phyloP scores from a whole-genome alignment of 164 flowering plant genomes.

The Chloranthus sessilifolius region DNA sequence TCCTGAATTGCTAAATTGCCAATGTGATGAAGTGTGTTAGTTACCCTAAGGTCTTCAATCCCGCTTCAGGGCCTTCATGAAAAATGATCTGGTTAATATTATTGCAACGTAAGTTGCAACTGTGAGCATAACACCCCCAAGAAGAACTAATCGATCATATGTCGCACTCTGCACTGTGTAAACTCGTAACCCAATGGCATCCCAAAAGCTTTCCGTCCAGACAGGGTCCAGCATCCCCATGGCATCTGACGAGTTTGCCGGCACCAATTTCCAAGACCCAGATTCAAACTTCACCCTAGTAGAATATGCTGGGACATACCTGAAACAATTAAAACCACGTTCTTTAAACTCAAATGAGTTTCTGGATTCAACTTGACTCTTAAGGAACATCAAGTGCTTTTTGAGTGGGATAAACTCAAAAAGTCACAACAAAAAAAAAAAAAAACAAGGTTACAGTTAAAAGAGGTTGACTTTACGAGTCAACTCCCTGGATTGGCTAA shows the following conservation, averaged over 20 bases:
- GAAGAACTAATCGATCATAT: constrained; percentile 52
- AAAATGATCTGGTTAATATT: constrained; percentile 31
- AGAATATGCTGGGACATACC: constrained; percentile 96
- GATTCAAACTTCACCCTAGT: constrained; percentile 71
- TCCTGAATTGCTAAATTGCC: too few relatives aligned
- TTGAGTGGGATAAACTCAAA: too few relatives aligned
- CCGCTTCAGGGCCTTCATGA: constrained; percentile 64
- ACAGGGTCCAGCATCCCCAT: constrained; percentile 75
- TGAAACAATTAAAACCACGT: constrained; percentile 21
- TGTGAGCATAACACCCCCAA: constrained; percentile 57
- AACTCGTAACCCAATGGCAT: constrained; percentile 50
- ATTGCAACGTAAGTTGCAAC: constrained; percentile 51
- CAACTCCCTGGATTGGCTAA: too few relatives aligned
- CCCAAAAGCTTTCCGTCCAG: constrained; percentile 98
- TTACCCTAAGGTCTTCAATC: too few relatives aligned
- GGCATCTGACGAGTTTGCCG: constrained; percentile 54
- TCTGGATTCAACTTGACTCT: too few relatives aligned
- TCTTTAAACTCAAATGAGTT: too few relatives aligned
- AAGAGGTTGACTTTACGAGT: too few relatives aligned
- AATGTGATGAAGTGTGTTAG: too few relatives aligned
- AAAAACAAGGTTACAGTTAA: too few relatives aligned
- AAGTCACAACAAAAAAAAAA: too few relatives aligned
- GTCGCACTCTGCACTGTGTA: constrained; percentile 51
- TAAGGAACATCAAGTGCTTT: too few relatives aligned
- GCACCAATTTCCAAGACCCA: constrained; percentile 56